phyloP scores from a whole-genome alignment of 768 basidiomycete species.

The Pseudohyphozyma bogoriensis region DNA sequence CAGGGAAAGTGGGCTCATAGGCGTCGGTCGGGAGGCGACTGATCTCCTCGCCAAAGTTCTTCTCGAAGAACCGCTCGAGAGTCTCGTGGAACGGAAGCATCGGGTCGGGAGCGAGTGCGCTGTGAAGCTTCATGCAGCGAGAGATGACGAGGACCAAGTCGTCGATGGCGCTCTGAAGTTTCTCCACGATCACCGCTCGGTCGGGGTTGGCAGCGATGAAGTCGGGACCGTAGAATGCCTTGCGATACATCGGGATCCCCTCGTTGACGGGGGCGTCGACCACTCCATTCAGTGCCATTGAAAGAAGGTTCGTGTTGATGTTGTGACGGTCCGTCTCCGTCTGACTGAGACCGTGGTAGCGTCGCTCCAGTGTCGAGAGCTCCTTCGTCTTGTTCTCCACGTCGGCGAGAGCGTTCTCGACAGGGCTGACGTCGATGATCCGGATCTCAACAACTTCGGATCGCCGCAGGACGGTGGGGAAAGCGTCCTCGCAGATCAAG shows the following conservation, averaged over 20 bases:
- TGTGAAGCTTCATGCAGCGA: conserved; percentile 72
- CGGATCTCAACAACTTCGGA: conserved; percentile 69
- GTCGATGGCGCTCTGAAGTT: conserved; percentile 63
- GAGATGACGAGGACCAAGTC: conserved; percentile 74
- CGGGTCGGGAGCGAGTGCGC: conserved; percentile 67
- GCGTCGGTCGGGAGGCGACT: conserved; percentile 11
- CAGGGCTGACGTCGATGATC: conserved; percentile 68
- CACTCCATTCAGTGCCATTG: conserved; percentile 75
- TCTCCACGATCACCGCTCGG: conserved; percentile 58
- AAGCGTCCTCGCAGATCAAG: conserved; percentile 68
- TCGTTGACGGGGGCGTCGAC: conserved; percentile 71
- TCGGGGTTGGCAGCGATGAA: conserved; percentile 62
- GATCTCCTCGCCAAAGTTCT: conserved; percentile 30
- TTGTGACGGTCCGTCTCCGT: conserved; percentile 44
- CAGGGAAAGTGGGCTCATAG: background rate
- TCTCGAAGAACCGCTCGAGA: conserved; percentile 46
- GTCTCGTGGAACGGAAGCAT: conserved; percentile 90
- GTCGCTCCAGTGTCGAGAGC: conserved; percentile 54
- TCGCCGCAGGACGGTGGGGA: conserved; percentile 81
- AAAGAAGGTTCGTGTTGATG: conserved; percentile 52
- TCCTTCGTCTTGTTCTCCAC: conserved; percentile 72
- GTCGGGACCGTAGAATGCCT: conserved; percentile 60
- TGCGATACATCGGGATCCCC: conserved; percentile 68
- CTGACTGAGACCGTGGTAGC: conserved; percentile 69
- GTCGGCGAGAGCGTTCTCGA: conserved; percentile 71